These are phyloP conservation scores for Leccinum boreale DNA, from an alignment of 768 basidiomycete species.

Conservation along the genomic window DNA sequence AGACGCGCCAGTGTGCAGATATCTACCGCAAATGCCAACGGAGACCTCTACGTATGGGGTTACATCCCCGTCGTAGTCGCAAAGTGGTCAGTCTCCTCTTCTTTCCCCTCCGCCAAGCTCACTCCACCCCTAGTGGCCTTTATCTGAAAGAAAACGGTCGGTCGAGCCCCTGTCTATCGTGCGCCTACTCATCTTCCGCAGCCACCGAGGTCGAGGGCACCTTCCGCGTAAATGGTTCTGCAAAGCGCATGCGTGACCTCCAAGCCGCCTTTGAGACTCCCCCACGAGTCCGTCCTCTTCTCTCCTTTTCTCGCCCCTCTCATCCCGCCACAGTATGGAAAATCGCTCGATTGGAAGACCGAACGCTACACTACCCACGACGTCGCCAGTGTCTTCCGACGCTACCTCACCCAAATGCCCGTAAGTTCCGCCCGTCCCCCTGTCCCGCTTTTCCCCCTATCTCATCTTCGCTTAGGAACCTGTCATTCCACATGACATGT, in stretches of 20 bases:
- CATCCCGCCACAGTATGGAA: constrained; percentile 70
- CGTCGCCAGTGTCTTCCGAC: constrained; percentile 92
- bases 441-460: constrained; percentile 1
- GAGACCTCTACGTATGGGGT: constrained; percentile 87
- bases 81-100: constrained; percentile 67
- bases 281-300: constrained; percentile 58
- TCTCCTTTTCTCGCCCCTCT: neutral
- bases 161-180: constrained; percentile 7
- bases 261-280: constrained; percentile 88
- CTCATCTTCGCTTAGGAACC: constrained; percentile 62
- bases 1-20: constrained; percentile 91
- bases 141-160: constrained; percentile 92
- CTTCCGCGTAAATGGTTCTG: constrained; percentile 95
- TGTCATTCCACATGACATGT: constrained; percentile 89
- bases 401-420: constrained; percentile 96
- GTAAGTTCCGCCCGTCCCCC: constrained; percentile 46
- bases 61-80: constrained; percentile 97
- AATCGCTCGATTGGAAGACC: constrained; percentile 85
- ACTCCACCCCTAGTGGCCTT: constrained; percentile 57
- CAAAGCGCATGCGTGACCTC: constrained; percentile 92
- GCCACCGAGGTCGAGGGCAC: constrained; percentile 92
- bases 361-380: constrained; percentile 92
- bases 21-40: constrained; percentile 79
- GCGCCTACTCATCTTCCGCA: constrained; percentile 17
- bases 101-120: neutral